Evolutionary conservation across 768 basidiomycete species (phyloP).

Genomic region (Tricholoma sp.): DNA sequence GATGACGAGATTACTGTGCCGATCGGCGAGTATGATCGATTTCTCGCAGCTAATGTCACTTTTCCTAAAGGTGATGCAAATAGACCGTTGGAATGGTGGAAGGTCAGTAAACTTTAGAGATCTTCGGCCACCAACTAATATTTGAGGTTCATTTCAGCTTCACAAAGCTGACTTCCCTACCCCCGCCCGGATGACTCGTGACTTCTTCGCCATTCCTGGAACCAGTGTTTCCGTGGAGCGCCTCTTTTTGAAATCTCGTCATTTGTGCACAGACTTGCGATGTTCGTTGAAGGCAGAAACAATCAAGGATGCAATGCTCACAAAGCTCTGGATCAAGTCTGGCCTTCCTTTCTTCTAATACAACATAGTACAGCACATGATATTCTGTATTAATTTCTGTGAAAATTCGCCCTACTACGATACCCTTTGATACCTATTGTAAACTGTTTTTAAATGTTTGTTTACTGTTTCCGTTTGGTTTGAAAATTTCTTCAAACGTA

Average conservation of each 20-base stretch:
- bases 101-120: slow-evolving; percentile 16
- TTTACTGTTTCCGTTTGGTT: slow-evolving; percentile 18
- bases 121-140: not conserved
- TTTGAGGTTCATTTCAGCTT: slow-evolving; percentile 9
- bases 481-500: slow-evolving; percentile 13
- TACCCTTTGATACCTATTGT: slow-evolving; percentile 2
- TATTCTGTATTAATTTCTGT: not conserved
- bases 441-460: slow-evolving; percentile 20
- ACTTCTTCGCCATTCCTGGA: slow-evolving; percentile 29
- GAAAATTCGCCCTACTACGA: slow-evolving; percentile 3
- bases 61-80: slow-evolving; percentile 6
- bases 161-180: slow-evolving; percentile 21
- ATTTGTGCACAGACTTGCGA: slow-evolving; percentile 23
- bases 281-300: slow-evolving; percentile 25
- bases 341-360: slow-evolving; percentile 13
- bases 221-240: slow-evolving; percentile 29
- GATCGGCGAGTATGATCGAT: not conserved
- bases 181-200: slow-evolving; percentile 23
- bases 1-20: not conserved
- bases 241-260: slow-evolving; percentile 26
- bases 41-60: not conserved
- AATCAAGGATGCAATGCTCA: slow-evolving; percentile 20
- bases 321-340: slow-evolving; percentile 25
- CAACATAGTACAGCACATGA: slow-evolving; percentile 2
- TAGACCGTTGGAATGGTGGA: slow-evolving; percentile 25